These are phyloP conservation scores for Alternaria atra DNA, from an alignment of 2,329 filamentous ascomycete genomes.

Conservation along the genomic window DNA sequence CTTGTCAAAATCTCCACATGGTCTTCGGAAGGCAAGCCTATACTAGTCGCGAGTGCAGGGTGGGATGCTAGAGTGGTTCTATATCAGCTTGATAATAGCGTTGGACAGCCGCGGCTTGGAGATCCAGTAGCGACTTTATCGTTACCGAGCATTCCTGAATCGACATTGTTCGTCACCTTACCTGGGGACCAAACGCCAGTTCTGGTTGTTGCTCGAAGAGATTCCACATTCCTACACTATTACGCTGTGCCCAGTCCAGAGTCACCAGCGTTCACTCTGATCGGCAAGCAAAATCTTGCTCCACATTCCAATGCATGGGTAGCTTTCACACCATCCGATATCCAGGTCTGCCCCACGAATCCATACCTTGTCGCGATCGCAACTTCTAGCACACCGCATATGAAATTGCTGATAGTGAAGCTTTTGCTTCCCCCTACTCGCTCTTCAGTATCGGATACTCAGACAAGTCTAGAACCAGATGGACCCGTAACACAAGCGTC, in stretches of 20 bases:
- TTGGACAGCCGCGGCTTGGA: constrained; percentile 41
- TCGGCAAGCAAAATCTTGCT: constrained; percentile 68
- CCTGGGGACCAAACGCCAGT: constrained; percentile 57
- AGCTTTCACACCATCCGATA: constrained; percentile 67
- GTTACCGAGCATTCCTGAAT: constrained; percentile 65
- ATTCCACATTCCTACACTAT: constrained; percentile 68
- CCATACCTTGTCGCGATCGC: constrained; percentile 65
- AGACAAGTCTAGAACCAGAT: constrained; percentile 10
- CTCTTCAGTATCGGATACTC: constrained; percentile 8
- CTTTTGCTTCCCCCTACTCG: constrained; percentile 60
- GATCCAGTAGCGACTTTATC: constrained; percentile 55
- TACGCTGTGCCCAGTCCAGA: constrained; percentile 52
- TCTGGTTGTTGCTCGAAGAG: constrained; percentile 64
- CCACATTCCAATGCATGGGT: constrained; percentile 72
- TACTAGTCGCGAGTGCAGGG: constrained; percentile 64
- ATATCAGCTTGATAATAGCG: constrained; percentile 53
- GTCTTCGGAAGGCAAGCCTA: constrained; percentile 40
- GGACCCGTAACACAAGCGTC: constrained; percentile 58
- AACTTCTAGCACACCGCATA: constrained; percentile 67
- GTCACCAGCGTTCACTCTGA: constrained; percentile 40
- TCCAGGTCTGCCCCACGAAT: constrained; percentile 65
- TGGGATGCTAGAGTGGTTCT: constrained; percentile 68
- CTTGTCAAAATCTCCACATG: constrained; percentile 61
- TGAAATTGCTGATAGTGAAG: constrained; percentile 69
- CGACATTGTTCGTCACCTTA: constrained; percentile 62